Conservation (phyloP, 345 rosid genomes). For the Eucalyptus albens region DNA sequence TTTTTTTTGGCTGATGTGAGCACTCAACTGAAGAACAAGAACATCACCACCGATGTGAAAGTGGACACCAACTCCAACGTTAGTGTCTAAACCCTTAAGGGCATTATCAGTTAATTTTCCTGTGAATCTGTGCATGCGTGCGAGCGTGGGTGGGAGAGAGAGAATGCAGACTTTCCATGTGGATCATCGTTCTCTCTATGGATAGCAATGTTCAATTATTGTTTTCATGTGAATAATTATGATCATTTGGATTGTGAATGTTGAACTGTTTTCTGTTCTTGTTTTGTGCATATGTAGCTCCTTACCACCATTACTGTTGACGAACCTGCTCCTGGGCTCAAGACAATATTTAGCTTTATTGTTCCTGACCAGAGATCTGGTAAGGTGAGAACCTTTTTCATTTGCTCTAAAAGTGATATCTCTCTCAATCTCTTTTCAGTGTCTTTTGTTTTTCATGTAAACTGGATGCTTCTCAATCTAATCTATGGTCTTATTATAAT, state of each 20-base stretch:
- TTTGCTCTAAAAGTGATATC: neutral
- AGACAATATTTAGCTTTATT: conserved; percentile 68
- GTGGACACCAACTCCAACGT: conserved; percentile 70
- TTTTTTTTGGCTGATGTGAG: conserved; percentile 66
- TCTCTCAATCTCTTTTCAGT: neutral
- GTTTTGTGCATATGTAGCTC: conserved; percentile 29
- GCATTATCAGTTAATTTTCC: neutral
- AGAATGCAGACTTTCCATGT: neutral
- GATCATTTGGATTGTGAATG: neutral
- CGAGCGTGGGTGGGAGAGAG: neutral
- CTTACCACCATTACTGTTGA: conserved; percentile 75
- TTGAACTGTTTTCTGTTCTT: neutral
- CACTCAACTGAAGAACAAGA: conserved; percentile 89
- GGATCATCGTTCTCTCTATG: neutral
- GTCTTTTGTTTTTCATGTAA: neutral
- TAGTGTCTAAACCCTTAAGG: conserved; percentile 1
- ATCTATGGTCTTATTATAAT: conserved; percentile 2
- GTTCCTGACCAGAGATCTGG: conserved; percentile 96
- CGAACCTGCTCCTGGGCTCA: conserved; percentile 86
- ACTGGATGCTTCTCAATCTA: neutral
- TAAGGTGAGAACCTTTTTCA: conserved; percentile 31
- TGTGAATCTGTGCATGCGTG: neutral
- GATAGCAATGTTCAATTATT: neutral
- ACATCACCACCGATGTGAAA: conserved; percentile 79
- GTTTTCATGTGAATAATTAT: neutral